These are phyloP conservation scores for Cetradonia linearis DNA, from an alignment of 495 filamentous ascomycete species.

Conservation along the genomic window DNA sequence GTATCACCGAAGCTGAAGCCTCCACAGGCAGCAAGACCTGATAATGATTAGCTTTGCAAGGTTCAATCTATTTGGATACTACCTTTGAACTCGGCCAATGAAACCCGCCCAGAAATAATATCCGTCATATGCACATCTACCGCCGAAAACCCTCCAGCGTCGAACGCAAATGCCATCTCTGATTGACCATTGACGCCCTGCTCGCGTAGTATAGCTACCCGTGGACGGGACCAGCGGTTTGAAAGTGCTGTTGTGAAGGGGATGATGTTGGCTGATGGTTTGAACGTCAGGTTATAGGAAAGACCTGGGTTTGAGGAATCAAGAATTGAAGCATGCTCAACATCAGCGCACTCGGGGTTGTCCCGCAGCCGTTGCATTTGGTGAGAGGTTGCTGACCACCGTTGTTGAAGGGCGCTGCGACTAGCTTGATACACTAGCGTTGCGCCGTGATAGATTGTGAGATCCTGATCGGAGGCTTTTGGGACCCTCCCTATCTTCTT, in stretches of 20 bases:
- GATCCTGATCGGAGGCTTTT: constrained; percentile 58
- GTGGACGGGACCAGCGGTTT: constrained; percentile 58
- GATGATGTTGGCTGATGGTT: constrained; percentile 64
- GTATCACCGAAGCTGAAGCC: constrained; percentile 98
- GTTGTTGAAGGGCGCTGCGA: constrained; percentile 70
- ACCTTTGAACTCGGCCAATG: constrained; percentile 55
- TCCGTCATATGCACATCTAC: constrained; percentile 98
- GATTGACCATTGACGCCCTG: constrained; percentile 92
- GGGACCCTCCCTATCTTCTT: constrained; percentile 70
- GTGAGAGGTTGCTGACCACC: constrained; percentile 80
- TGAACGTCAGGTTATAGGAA: constrained; percentile 73
- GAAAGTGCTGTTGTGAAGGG: constrained; percentile 56
- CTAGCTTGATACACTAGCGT: constrained; percentile 55
- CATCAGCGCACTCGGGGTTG: constrained; percentile 77
- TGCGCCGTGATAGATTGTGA: constrained; percentile 63
- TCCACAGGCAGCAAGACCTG: constrained; percentile 85
- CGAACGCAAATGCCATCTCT: constrained; percentile 97
- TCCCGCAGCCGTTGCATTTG: constrained; percentile 86
- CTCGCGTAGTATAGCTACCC: constrained; percentile 88
- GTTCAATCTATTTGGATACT: no score
- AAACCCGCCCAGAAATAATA: constrained; percentile 63
- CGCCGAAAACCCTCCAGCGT: constrained; percentile 77
- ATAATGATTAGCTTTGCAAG: neutral
- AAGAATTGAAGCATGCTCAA: constrained; percentile 68
- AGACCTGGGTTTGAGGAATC: constrained; percentile 74